These are phyloP conservation scores for Chaetoscypha palmicola DNA, from an alignment of 2,329 filamentous ascomycete genomes.

Conservation along the genomic window DNA sequence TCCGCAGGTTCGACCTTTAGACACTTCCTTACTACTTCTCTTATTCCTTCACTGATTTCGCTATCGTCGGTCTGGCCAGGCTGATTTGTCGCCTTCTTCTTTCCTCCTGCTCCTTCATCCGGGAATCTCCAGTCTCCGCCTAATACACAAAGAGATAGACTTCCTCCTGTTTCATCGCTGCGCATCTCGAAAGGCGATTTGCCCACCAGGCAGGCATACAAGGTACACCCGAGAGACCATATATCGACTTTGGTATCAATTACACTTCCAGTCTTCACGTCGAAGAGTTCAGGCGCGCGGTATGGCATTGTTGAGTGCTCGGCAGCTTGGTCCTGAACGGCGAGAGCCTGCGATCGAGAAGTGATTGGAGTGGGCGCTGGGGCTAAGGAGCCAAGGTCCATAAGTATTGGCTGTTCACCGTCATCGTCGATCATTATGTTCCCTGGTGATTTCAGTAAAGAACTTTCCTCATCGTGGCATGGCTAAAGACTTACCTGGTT, in stretches of 20 bases:
- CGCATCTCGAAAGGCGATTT: constrained; percentile 96
- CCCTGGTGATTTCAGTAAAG: too few species aligned
- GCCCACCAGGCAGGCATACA: constrained; percentile 92
- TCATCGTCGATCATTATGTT: constrained; percentile 99
- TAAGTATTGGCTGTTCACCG: constrained; percentile 81
- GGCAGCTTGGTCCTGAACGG: constrained; percentile 87
- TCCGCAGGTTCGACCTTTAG: constrained; percentile 81
- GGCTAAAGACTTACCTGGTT: constrained; percentile 81
- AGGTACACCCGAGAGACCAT: constrained; percentile 94
- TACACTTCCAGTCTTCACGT: constrained; percentile 86
- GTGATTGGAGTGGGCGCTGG: constrained; percentile 84
- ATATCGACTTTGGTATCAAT: constrained; percentile 98
- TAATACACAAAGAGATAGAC: constrained; percentile 82
- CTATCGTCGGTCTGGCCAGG: constrained; percentile 31
- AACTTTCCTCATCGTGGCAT: too few species aligned
- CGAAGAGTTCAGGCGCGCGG: constrained; percentile 93
- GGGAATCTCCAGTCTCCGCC: constrained; percentile 96
- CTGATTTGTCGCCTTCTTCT: constrained; percentile 32
- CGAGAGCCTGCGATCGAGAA: constrained; percentile 80
- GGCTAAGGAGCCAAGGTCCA: constrained; percentile 92
- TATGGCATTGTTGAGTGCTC: constrained; percentile 99
- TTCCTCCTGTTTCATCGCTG: constrained; percentile 92
- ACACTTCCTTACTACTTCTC: constrained; percentile 82
- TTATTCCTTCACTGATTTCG: constrained; percentile 71
- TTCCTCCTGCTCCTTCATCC: constrained; percentile 64